A percentile compares a stretch with the other conserved stretches of the same genome.
These are phyloP conservation scores for Yamadazyma oceani DNA, from an alignment of 1,139 yeast genomes.

Conservation along the genomic window DNA sequence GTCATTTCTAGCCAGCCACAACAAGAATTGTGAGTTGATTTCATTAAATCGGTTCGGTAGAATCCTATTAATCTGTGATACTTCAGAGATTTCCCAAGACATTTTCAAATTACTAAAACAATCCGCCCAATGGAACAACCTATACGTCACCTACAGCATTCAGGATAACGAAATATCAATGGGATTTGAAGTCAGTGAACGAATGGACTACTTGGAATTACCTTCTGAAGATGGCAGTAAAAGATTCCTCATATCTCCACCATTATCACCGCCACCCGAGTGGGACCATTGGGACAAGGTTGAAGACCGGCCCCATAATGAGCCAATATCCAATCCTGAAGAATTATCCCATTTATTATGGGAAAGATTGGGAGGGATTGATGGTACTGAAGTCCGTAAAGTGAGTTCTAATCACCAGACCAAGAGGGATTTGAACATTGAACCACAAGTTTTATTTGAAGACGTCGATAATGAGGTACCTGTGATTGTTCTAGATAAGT, in stretches of 20 bases:
- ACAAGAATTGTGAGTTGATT: slow-evolving; percentile 34
- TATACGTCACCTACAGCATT: slow-evolving; percentile 32
- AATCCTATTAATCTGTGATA: slow-evolving; percentile 36
- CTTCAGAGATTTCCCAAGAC: slow-evolving; percentile 21
- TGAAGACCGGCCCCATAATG: slow-evolving; percentile 43
- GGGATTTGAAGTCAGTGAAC: slow-evolving; percentile 11
- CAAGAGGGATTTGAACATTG: slow-evolving; percentile 18
- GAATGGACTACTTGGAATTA: slow-evolving; percentile 37
- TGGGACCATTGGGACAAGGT: slow-evolving; percentile 48
- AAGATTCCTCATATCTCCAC: slow-evolving; percentile 48
- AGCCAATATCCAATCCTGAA: slow-evolving; percentile 37
- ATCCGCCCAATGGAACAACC: slow-evolving; percentile 18
- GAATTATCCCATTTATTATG: slow-evolving; percentile 45
- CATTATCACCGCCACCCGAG: slow-evolving; percentile 47
- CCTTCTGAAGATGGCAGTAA: slow-evolving; percentile 42
- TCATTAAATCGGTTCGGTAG: slow-evolving; percentile 37
- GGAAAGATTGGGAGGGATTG: slow-evolving; percentile 46
- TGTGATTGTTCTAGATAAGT: slow-evolving; percentile 35
- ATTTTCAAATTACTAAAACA: slow-evolving; percentile 20
- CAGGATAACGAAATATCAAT: slow-evolving; percentile 29
- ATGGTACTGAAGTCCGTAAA: slow-evolving; percentile 35
- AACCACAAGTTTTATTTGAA: slow-evolving; percentile 41
- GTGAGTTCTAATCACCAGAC: slow-evolving; percentile 21
- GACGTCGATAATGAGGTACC: slow-evolving; percentile 39
- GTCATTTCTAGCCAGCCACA: slow-evolving; percentile 23